Conservation (phyloP, 345 rosid species). For the Salix udensis region DNA sequence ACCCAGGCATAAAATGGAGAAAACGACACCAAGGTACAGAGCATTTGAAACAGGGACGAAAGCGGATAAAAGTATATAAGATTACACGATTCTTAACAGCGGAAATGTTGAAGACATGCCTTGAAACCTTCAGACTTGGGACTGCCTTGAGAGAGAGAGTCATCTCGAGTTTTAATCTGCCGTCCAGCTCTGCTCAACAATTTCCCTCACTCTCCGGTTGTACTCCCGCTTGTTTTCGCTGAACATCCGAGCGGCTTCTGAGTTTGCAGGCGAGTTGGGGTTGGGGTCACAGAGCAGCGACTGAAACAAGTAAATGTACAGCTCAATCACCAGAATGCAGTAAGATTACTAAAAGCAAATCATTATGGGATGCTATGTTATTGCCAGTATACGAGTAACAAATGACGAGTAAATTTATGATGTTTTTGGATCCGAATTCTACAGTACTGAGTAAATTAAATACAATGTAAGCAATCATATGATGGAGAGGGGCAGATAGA, state of each 20-base stretch:
- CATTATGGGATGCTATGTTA: neutral
- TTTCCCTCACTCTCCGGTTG: constrained; percentile 82
- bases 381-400: neutral
- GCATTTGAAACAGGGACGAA: neutral
- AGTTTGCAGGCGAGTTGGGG: constrained; percentile 96
- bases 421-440: neutral
- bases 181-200: constrained; percentile 92
- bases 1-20: constrained; percentile 20
- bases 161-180: constrained; percentile 46
- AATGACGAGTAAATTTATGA: neutral
- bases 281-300: constrained; percentile 93
- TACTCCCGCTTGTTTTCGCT: constrained; percentile 90
- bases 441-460: too few species aligned
- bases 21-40: constrained; percentile 7
- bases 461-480: too few species aligned
- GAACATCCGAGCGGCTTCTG: constrained; percentile 98
- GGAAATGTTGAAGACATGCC: constrained; percentile 6
- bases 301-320: constrained; percentile 29
- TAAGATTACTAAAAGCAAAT: neutral
- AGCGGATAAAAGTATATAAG: constrained; percentile 3
- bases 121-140: constrained; percentile 8
- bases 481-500: too few species aligned
- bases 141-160: neutral
- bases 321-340: neutral
- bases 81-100: neutral